Conservation (phyloP, 163 green algal genomes). For the Scenedesmus sp. region DNA sequence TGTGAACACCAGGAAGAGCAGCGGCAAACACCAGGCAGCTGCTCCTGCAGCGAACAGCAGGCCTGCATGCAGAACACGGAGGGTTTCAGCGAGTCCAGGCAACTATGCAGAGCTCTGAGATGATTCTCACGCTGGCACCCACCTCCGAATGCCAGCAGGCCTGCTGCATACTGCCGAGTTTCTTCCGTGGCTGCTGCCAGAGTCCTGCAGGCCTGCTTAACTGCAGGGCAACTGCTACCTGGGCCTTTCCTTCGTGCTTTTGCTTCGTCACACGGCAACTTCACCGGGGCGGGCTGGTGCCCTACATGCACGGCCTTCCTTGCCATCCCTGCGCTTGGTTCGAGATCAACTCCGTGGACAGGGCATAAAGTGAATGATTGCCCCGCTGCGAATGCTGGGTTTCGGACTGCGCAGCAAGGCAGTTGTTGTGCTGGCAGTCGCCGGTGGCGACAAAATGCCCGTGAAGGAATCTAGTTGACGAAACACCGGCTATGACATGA, state of each 20-base stretch:
- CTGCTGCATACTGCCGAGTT: neutral
- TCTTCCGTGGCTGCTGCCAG: slow-evolving; percentile 20
- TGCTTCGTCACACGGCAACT: slow-evolving; percentile 5
- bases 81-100: neutral
- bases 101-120: neutral
- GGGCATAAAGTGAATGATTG: neutral
- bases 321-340: neutral
- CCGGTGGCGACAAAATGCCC: too few relatives aligned
- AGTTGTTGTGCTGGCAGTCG: slow-evolving; percentile 1
- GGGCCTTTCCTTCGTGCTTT: neutral
- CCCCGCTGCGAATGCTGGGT: neutral
- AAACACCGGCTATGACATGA: neutral
- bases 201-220: slow-evolving; percentile 18
- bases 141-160: slow-evolving; percentile 27
- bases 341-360: neutral
- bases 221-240: slow-evolving; percentile 6
- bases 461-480: neutral
- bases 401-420: neutral
- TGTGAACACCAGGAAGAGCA: slow-evolving; percentile 53
- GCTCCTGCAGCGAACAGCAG: slow-evolving; percentile 51
- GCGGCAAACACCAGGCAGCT: slow-evolving; percentile 35
- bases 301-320: neutral
- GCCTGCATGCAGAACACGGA: neutral
- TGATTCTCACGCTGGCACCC: neutral
- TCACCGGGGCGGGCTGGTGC: neutral